Evolutionary conservation across 2,329 filamentous ascomycete genomes (phyloP), one percentile per base, ranked within the genome.

Genomic region (Fonsecaea erecta): DNA sequence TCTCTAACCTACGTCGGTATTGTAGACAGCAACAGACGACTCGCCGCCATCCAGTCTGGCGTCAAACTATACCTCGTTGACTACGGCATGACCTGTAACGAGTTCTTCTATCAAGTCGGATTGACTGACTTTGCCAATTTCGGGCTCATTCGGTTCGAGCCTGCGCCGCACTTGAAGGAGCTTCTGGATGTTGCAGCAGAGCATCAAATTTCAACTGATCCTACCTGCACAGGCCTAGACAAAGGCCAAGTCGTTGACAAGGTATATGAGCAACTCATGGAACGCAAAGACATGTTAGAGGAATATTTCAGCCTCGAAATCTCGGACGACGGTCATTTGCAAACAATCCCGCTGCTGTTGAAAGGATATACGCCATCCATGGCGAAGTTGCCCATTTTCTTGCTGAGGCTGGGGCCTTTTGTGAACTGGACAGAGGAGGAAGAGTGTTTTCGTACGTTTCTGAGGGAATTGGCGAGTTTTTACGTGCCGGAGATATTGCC

Each of bases 101-200:
- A 98, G 72, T 96, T 94, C 76, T 96, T 98, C 76, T 99, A 99
- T 79, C 95, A 99, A 78, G 80, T 98, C 21, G 94, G 93, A 0
- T 84, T 99, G 37, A 96, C 93, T 0, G 93, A 99, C 74, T 99
- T 99, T 78, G 92, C 90, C 1, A 99, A 99, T 75, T 97, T 97
- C 73, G 95, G 95, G 2, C 78, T 83, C 24, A 93, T 99, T 64
- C 87, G 86, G 11, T 92, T 99, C 72, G 86, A 88, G 55, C 91
- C 92, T 1, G 85, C 92, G 0, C 84, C 97, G 0, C 83, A 87
- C 64, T 79, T 99, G 4, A 80, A 83, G 3, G 86, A 90, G 63
- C 77, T 98, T 5, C 83, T 99, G 14, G 79, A 81, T 12, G 85
- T 96, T 48, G 94, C 88, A 1, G 91, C 88, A 1, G 85, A 90